Evolutionary conservation across 371 early-diverging fungal species (phyloP).

Genomic region (Actinomortierella wolfii): DNA sequence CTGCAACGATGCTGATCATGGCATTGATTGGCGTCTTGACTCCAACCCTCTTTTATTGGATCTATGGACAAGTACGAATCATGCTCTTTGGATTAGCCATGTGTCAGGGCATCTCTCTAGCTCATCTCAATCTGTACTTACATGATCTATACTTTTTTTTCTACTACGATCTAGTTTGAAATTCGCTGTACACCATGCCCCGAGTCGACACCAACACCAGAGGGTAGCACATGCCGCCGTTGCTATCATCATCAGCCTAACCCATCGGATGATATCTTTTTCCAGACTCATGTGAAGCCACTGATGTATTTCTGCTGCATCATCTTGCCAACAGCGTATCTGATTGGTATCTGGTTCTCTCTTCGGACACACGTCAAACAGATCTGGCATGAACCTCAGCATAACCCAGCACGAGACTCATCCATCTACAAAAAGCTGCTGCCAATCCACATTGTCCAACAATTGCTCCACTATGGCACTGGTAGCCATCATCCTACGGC

Average conservation of each 20-base stretch:
- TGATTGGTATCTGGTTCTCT: constrained; percentile 93
- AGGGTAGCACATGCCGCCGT: constrained; percentile 55
- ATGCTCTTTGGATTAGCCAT: not conserved
- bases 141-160: not conserved
- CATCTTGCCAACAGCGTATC: constrained; percentile 84
- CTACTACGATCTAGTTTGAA: constrained; percentile 54
- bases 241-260: constrained; percentile 72
- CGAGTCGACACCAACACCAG: constrained; percentile 25
- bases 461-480: constrained; percentile 40
- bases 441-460: constrained; percentile 42
- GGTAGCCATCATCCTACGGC: not conserved
- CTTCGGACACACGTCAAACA: constrained; percentile 89
- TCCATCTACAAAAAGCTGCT: constrained; percentile 48
- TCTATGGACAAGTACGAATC: constrained; percentile 76
- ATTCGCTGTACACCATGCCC: constrained; percentile 62
- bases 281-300: constrained; percentile 77
- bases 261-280: constrained; percentile 84
- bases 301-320: constrained; percentile 90
- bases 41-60: constrained; percentile 92
- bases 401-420: constrained; percentile 47
- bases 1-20: constrained; percentile 94
- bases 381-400: constrained; percentile 73
- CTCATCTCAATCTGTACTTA: not conserved
- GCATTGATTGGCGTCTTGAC: constrained; percentile 91
- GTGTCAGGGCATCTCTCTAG: not conserved